Percentiles rank a stretch among this genome's conserved stretches.
Evolutionary conservation across 1,284 basidiomycete genomes (phyloP).

Genomic region (Ustilago sp.): DNA sequence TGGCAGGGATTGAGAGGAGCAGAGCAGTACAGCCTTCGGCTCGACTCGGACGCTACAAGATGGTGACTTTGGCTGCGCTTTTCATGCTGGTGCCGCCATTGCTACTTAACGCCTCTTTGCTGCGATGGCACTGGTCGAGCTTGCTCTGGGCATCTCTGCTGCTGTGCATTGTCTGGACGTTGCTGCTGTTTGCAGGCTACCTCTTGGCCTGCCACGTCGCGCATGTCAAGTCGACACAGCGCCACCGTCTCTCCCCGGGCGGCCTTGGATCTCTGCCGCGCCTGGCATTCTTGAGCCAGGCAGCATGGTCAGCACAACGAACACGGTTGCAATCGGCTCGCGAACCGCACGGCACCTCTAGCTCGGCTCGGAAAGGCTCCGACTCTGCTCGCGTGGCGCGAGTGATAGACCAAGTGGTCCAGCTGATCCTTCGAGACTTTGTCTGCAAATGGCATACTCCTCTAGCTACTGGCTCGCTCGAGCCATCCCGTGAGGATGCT

Average conservation of each 20-base stretch:
- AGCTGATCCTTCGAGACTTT: slow-evolving; percentile 61
- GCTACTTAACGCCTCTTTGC: slow-evolving; percentile 27
- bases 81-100: slow-evolving; percentile 30
- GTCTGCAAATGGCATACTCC: slow-evolving; percentile 59
- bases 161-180: slow-evolving; percentile 25
- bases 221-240: slow-evolving; percentile 10
- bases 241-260: slow-evolving; percentile 12
- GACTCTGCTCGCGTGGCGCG: slow-evolving; percentile 16
- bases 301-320: slow-evolving; percentile 46
- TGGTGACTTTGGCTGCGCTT: slow-evolving; percentile 15
- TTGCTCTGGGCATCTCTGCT: slow-evolving; percentile 40
- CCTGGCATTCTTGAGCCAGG: slow-evolving; percentile 44
- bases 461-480: slow-evolving; percentile 31
- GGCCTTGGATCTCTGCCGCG: slow-evolving; percentile 29
- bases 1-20: too few relatives aligned
- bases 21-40: neutral
- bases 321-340: slow-evolving; percentile 46
- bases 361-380: slow-evolving; percentile 4
- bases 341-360: slow-evolving; percentile 11
- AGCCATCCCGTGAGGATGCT: slow-evolving; percentile 65
- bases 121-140: slow-evolving; percentile 29
- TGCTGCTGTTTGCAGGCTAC: slow-evolving; percentile 15
- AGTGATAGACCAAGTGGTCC: slow-evolving; percentile 36
- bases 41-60: neutral
- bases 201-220: slow-evolving; percentile 30